These are phyloP conservation scores for Agrocybe pediades DNA, from an alignment of 768 basidiomycete species.

Conservation along the genomic window DNA sequence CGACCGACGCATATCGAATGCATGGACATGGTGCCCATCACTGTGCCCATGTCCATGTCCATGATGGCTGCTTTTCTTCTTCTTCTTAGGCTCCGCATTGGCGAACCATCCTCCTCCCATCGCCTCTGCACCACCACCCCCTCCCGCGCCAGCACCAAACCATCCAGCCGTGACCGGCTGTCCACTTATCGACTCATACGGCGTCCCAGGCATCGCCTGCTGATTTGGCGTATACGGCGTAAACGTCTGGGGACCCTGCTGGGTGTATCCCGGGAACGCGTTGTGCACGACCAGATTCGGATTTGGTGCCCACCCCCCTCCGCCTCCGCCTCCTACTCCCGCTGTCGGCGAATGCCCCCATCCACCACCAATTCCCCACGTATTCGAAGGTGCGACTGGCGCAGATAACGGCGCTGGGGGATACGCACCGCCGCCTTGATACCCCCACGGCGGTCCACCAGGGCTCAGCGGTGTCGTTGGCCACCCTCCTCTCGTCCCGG, in stretches of 20 bases:
- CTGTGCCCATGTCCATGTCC: slow-evolving; percentile 3
- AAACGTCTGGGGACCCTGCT: slow-evolving; percentile 2
- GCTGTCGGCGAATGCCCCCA: background rate
- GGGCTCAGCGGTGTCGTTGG: background rate
- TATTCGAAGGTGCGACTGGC: background rate
- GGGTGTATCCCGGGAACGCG: background rate
- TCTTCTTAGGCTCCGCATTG: slow-evolving; percentile 7
- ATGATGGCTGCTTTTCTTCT: slow-evolving; percentile 12
- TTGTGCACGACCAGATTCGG: background rate
- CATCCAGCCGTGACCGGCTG: slow-evolving; percentile 25
- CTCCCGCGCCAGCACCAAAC: slow-evolving; percentile 14
- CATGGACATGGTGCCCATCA: background rate
- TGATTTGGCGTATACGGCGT: background rate
- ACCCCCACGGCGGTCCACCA: slow-evolving; percentile 12
- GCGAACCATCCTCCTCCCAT: background rate
- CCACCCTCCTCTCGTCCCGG: slow-evolving; percentile 1
- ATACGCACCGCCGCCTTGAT: background rate
- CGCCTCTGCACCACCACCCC: slow-evolving; percentile 4
- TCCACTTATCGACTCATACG: slow-evolving; percentile 12
- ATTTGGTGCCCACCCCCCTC: background rate
- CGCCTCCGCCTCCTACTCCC: too few species aligned
- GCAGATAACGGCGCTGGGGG: background rate
- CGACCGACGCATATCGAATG: slow-evolving; percentile 16
- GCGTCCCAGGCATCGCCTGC: slow-evolving; percentile 14
- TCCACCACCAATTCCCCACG: background rate